These are phyloP conservation scores for Galerina marginata DNA, from an alignment of 768 basidiomycete genomes.

Conservation along the genomic window DNA sequence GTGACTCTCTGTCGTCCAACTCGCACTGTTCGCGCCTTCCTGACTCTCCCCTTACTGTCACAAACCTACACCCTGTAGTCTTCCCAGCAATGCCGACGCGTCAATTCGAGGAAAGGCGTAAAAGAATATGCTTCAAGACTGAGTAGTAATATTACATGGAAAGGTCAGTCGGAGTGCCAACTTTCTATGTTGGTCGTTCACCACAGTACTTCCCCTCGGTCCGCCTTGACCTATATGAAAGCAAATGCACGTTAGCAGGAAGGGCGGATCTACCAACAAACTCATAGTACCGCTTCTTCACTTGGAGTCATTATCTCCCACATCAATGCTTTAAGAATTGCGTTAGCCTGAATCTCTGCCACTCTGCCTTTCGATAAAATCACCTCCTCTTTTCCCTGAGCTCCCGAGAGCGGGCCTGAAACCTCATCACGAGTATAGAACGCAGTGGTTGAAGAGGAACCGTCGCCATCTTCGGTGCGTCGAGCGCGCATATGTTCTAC, in stretches of 20 bases:
- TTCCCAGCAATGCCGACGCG: no score
- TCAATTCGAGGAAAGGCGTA: no score
- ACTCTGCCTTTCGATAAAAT: conserved; percentile 27
- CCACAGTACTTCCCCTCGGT: conserved; percentile 12
- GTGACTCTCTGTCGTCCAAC: no score
- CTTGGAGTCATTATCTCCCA: conserved; percentile 33
- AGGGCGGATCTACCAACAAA: neutral
- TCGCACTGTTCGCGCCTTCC: no score
- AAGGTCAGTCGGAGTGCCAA: no score
- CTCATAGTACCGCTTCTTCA: conserved; percentile 34
- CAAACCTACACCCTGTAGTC: no score
- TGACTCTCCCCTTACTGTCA: no score
- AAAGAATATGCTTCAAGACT: no score
- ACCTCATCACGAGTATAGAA: conserved; percentile 49
- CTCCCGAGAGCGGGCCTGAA: conserved; percentile 44
- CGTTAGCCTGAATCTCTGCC: conserved; percentile 19
- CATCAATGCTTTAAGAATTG: conserved; percentile 13
- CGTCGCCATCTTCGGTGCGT: conserved; percentile 39
- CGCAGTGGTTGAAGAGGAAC: conserved; percentile 38
- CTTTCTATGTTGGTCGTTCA: no score
- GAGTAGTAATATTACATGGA: no score
- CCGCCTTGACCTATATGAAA: conserved; percentile 33
- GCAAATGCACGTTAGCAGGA: neutral
- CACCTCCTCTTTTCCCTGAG: conserved; percentile 32
- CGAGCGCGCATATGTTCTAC: conserved; percentile 46